These are phyloP conservation scores for Skeletonema menzelii DNA, from an alignment of 108 stramenopile genomes.

Conservation along the genomic window DNA sequence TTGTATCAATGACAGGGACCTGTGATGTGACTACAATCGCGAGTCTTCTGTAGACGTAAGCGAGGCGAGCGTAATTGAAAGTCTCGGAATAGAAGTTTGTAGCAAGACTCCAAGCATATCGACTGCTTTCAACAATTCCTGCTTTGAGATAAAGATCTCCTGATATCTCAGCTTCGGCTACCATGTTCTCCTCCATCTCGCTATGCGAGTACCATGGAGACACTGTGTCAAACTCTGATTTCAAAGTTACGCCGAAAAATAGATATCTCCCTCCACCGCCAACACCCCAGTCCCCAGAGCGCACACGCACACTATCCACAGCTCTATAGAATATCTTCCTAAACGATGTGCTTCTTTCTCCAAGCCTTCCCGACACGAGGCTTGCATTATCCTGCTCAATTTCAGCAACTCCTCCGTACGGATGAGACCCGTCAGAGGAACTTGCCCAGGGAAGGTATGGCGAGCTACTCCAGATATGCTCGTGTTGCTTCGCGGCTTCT, in stretches of 20 bases:
- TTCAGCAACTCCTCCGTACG: conserved; percentile 42
- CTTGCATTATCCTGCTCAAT: conserved; percentile 40
- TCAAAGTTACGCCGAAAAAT: conserved; percentile 76
- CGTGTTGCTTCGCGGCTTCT: conserved; percentile 72
- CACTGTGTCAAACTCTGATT: conserved; percentile 66
- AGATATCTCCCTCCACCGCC: conserved; percentile 63
- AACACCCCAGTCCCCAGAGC: conserved; percentile 67
- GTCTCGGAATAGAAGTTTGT: conserved; percentile 79
- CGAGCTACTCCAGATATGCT: conserved; percentile 79
- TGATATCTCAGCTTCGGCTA: conserved; percentile 80
- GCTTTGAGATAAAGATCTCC: conserved; percentile 80
- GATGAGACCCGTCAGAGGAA: conserved; percentile 58
- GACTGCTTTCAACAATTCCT: conserved; percentile 81
- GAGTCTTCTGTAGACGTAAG: conserved; percentile 66
- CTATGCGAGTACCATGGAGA: conserved; percentile 71
- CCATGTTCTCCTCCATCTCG: conserved; percentile 85
- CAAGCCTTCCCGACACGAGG: conserved; percentile 35
- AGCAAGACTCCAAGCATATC: conserved; percentile 75
- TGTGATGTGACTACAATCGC: conserved; percentile 67
- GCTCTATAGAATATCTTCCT: conserved; percentile 84
- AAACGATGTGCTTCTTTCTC: conserved; percentile 64
- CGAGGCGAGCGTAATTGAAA: conserved; percentile 79
- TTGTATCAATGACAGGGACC: conserved; percentile 77
- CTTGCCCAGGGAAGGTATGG: conserved; percentile 89
- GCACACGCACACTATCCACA: conserved; percentile 70